Base-by-base conservation (phyloP, 2,329 filamentous ascomycete species). In the Ceratocystis diversiconidia region DNA sequence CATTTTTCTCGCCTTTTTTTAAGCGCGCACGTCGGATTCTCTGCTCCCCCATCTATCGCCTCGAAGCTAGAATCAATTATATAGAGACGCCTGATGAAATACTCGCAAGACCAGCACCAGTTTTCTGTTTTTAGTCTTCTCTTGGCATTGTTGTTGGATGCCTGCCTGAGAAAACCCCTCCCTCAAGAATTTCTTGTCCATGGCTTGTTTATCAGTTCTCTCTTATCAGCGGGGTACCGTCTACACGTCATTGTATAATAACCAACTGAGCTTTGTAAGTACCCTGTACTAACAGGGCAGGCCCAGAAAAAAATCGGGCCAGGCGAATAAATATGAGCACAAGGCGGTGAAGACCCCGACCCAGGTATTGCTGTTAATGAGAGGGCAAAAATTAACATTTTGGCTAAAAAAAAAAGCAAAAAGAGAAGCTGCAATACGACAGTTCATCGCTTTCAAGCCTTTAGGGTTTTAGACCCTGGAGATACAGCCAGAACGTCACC, bases 191-290 rank as follows among this genome's bases (percentile, higher is more conserved):
- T 59, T 59, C 25, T 7, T n/a, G 52, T 17, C 10, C 10, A 8
- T n/a, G 52, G 10, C 1, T 36, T 36, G 10, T 36, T n/a, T 32
- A 59, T 59, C 52, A 7, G 25, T 48, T 62, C 46, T 62, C 60
- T 61, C 61, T 62, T 62, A 62, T 62, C 61, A 62, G 61, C 61
- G 61, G 61, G 61, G 61, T 62, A 62, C 61, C 17, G n/a, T 30
- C 15, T 62, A 62, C 61, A 62, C 15, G 61, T 44, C 32, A 59
- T 41, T 44, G 52, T 44, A 19, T 52, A 55, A 43, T 28, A 60
- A 46, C 46, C 1, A 30, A 3, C 22, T 15, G 22, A 62, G 43
- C 25, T 19, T 30, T 12, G 4, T 10, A 62, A 32, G 41, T 62
- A 62, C 17, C 43, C 46, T 28, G 2, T 44, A 62, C 61, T 30